These are phyloP conservation scores for Helichrysum umbraculigerum DNA, from an alignment of 129 eudicot genomes.

Conservation along the genomic window DNA sequence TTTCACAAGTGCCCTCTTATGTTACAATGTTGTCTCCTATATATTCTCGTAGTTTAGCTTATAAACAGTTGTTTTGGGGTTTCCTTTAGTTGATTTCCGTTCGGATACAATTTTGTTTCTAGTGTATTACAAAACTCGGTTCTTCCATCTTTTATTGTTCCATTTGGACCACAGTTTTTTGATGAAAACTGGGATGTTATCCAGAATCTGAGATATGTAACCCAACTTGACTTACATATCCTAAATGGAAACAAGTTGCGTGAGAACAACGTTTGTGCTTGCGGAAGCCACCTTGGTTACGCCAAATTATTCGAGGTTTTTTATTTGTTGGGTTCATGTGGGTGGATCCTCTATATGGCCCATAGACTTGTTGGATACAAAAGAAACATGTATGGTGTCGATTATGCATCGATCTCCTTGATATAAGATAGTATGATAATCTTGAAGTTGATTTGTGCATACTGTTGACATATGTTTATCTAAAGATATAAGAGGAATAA, in stretches of 20 bases:
- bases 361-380: too few species aligned
- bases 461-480: too few species aligned
- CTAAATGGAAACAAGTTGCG: constrained; percentile 1
- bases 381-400: too few species aligned
- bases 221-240: constrained; percentile 26
- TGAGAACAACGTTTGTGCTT: constrained; percentile 3
- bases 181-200: constrained; percentile 34
- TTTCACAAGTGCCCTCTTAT: too few species aligned
- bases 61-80: not conserved
- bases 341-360: too few species aligned
- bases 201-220: constrained; percentile 33
- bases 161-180: constrained; percentile 40
- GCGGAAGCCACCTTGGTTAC: not conserved
- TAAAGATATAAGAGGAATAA: too few species aligned
- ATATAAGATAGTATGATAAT: too few species aligned
- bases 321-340: too few species aligned
- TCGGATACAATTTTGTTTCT: constrained; percentile 28
- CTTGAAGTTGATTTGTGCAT: too few species aligned
- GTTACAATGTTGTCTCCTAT: not conserved
- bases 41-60: not conserved
- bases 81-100: constrained; percentile 18
- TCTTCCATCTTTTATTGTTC: constrained; percentile 41
- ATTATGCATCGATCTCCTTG: too few species aligned
- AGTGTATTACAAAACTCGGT: constrained; percentile 30
- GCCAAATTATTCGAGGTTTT: not conserved